Evolutionary conservation across 1,139 yeast species (phyloP).

Genomic region (Eremothecium cymbalariae): DNA sequence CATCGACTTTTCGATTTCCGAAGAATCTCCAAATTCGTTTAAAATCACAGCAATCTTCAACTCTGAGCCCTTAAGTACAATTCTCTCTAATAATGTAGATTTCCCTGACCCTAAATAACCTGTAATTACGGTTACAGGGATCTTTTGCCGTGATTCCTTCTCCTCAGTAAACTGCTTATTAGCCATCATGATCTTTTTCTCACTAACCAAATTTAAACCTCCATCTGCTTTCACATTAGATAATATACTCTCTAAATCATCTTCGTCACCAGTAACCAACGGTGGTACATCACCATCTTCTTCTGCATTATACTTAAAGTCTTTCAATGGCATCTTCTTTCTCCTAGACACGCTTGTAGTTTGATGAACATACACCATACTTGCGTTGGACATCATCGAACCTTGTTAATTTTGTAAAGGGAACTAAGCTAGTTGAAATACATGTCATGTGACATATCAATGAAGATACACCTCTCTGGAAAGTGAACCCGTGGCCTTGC

Average conservation of each 20-base stretch:
- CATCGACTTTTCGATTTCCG: conserved; percentile 80
- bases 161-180: conserved; percentile 25
- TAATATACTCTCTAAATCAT: conserved; percentile 23
- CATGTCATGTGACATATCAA: too few species aligned
- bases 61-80: conserved; percentile 52
- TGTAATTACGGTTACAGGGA: conserved; percentile 87
- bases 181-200: conserved; percentile 25
- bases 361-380: too few species aligned
- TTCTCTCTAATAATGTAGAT: conserved; percentile 68
- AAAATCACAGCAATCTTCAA: conserved; percentile 79
- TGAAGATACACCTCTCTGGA: too few species aligned
- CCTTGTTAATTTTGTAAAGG: too few species aligned
- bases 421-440: too few species aligned
- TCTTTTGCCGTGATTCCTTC: conserved; percentile 27
- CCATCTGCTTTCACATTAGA: conserved; percentile 23
- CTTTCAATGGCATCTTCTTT: conserved; percentile 22
- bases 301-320: conserved; percentile 24
- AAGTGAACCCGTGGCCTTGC: too few species aligned
- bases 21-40: conserved; percentile 85
- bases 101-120: conserved; percentile 96
- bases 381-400: too few species aligned
- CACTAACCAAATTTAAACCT: conserved; percentile 25
- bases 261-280: conserved; percentile 38
- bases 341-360: too few species aligned
- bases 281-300: conserved; percentile 46